These are phyloP conservation scores for Ramularia endophylla DNA, from an alignment of 2,329 filamentous ascomycete species.

Conservation along the genomic window DNA sequence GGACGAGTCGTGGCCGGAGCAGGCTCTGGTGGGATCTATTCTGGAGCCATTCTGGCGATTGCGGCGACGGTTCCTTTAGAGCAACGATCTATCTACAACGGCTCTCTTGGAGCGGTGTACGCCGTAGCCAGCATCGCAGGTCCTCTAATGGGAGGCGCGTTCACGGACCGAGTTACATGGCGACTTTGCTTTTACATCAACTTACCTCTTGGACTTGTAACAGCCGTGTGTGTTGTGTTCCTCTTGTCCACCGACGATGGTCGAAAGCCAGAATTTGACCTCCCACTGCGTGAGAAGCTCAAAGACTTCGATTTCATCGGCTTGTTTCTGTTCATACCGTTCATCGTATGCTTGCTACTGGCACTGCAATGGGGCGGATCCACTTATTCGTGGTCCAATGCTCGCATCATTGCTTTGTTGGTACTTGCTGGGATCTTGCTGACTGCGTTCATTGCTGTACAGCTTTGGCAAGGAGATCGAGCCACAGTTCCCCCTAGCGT, in stretches of 20 bases:
- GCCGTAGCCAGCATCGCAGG: constrained; percentile 37
- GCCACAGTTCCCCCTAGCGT: constrained; percentile 24
- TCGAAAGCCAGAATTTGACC: constrained; percentile 2
- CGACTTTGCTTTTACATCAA: constrained; percentile 34
- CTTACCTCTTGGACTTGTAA: constrained; percentile 35
- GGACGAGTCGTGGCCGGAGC: constrained; percentile 51
- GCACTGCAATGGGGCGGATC: constrained; percentile 44
- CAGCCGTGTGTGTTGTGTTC: constrained; percentile 27
- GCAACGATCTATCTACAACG: constrained; percentile 40
- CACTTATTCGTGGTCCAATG: constrained; percentile 31
- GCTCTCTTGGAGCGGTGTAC: constrained; percentile 33
- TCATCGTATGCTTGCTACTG: constrained; percentile 35
- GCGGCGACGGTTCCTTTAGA: constrained; percentile 38
- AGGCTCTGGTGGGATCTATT: constrained; percentile 48
- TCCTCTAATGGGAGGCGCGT: constrained; percentile 38
- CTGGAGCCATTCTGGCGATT: constrained; percentile 49
- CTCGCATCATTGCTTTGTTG: constrained; percentile 20
- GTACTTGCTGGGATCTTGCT: constrained; percentile 34
- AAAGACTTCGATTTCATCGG: constrained; percentile 47
- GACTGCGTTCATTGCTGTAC: constrained; percentile 31
- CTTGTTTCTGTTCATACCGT: constrained; percentile 36
- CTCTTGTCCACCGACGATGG: constrained; percentile 24
- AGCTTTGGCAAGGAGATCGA: constrained; percentile 16
- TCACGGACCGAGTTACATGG: constrained; percentile 29
- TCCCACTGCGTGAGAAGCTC: constrained; percentile 38